Evolutionary conservation across 441 rosid species (phyloP).

Genomic region (Metrosideros polymorpha): DNA sequence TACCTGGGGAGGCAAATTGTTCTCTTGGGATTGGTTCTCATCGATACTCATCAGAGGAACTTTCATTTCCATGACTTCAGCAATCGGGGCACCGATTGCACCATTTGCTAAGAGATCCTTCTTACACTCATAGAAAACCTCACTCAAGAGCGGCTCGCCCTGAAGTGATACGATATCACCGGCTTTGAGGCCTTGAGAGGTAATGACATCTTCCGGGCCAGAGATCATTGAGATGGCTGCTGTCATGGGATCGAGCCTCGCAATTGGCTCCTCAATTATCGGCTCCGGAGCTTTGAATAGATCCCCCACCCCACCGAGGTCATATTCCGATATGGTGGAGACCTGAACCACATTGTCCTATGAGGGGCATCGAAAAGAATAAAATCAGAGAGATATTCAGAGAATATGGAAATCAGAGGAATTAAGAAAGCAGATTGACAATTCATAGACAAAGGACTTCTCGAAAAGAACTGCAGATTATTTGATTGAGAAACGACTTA

Average conservation of each 20-base stretch:
- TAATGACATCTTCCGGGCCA: constrained; percentile 54
- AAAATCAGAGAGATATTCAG: background rate
- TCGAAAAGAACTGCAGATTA: background rate
- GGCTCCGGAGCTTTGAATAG: constrained; percentile 89
- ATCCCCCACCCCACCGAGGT: constrained; percentile 86
- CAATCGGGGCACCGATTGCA: constrained; percentile 34
- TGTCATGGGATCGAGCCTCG: constrained; percentile 57
- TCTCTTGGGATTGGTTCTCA: constrained; percentile 32
- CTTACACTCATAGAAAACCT: constrained; percentile 72
- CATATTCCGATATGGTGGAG: constrained; percentile 60
- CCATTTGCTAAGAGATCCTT: constrained; percentile 73
- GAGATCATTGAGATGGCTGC: constrained; percentile 80
- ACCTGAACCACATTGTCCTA: constrained; percentile 39
- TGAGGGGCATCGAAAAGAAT: constrained; percentile 9
- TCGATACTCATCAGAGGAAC: constrained; percentile 32
- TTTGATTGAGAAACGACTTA: background rate
- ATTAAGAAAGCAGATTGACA: background rate
- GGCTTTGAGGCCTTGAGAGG: constrained; percentile 53
- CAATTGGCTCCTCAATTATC: constrained; percentile 54
- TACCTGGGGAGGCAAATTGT: constrained; percentile 24
- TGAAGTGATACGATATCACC: constrained; percentile 55
- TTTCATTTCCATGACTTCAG: constrained; percentile 52
- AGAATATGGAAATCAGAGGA: background rate
- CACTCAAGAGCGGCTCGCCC: constrained; percentile 61
- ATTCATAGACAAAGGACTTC: background rate